Evolutionary conservation across 345 rosid species (phyloP).

Genomic region (Populus tremula): DNA sequence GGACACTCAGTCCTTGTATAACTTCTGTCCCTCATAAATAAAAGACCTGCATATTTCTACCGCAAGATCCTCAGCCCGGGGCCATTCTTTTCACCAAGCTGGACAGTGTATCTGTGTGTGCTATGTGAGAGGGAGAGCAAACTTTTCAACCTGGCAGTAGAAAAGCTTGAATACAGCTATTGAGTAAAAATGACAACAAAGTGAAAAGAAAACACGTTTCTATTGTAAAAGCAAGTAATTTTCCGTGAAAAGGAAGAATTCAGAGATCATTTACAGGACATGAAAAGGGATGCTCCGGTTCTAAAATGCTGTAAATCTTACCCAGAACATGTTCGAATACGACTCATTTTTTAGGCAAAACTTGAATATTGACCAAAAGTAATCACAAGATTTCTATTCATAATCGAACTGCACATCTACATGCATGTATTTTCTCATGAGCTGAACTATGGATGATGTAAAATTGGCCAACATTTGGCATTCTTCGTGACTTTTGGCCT

Average conservation of each 20-base stretch:
- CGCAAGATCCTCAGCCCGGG: neutral
- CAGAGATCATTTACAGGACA: slow-evolving; percentile 15
- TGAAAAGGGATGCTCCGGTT: slow-evolving; percentile 2
- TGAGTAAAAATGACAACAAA: slow-evolving; percentile 11
- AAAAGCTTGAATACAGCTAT: neutral
- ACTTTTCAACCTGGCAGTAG: neutral
- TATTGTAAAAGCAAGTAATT: slow-evolving; percentile 4
- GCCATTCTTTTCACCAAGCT: neutral
- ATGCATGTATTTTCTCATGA: slow-evolving; percentile 71
- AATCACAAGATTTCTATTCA: slow-evolving; percentile 32
- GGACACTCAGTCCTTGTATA: neutral
- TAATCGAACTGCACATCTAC: slow-evolving; percentile 74
- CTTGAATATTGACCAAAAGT: slow-evolving; percentile 14
- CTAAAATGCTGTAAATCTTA: slow-evolving; percentile 6
- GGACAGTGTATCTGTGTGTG: neutral
- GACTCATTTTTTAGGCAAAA: slow-evolving; percentile 16
- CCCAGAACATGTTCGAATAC: slow-evolving; percentile 16
- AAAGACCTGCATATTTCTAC: neutral
- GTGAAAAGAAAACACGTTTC: slow-evolving; percentile 3
- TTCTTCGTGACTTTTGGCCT: slow-evolving; percentile 59
- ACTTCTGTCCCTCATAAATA: neutral
- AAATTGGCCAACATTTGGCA: slow-evolving; percentile 64
- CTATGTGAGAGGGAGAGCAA: neutral
- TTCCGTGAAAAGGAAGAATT: slow-evolving; percentile 15
- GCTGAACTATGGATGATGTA: slow-evolving; percentile 64